A percentile compares a stretch with the other conserved stretches of the same genome.
Conservation (phyloP, 176 grass and related monocot genomes). For the sorghum (Sorghum bicolor) region Sorghum_bicolor_NCBIv3 NC_012873.2:55588001-55588500, state of each 20-base stretch:
- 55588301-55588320: neutral
- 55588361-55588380: neutral
- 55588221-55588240: neutral
- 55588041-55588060: too few species aligned
- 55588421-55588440: neutral
- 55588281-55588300: neutral
- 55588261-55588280: neutral
- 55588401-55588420: neutral
- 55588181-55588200: slow-evolving; percentile 16
- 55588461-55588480: too few species aligned
- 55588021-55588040: slow-evolving; percentile 19
- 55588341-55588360: neutral
- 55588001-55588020: slow-evolving; percentile 18
- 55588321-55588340: slow-evolving; percentile 11
- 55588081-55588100: too few species aligned
- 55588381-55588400: neutral
- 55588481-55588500: too few species aligned
- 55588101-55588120: too few species aligned
- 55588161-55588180: slow-evolving; percentile 22
- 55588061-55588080: too few species aligned
- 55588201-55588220: neutral
- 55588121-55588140: neutral
- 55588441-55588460: too few species aligned
- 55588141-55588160: neutral
- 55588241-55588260: slow-evolving; percentile 6